phyloP scores from a whole-genome alignment of 345 rosid species.

The Moricandia moricandioides region DNA sequence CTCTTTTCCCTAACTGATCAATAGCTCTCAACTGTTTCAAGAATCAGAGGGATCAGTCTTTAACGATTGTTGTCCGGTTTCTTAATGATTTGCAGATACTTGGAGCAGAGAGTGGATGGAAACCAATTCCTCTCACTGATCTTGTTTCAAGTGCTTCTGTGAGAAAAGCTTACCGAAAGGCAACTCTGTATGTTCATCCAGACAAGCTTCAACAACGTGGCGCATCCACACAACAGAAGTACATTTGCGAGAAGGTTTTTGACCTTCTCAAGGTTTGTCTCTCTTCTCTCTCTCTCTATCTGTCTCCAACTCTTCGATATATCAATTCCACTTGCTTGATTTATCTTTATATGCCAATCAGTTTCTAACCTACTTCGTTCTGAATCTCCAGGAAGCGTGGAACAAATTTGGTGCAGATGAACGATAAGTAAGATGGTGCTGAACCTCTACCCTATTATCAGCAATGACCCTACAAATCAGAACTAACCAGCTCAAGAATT shows the following conservation, averaged over 20 bases:
- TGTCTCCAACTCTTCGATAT: not conserved
- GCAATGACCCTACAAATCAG: not conserved
- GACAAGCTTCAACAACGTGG: conserved; percentile 98
- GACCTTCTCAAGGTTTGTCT: conserved; percentile 80
- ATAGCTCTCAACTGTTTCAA: not conserved
- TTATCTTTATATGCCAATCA: not conserved
- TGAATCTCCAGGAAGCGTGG: conserved; percentile 64
- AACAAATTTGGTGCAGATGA: conserved; percentile 66
- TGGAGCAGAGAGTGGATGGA: conserved; percentile 94
- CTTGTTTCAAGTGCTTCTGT: conserved; percentile 65
- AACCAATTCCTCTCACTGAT: conserved; percentile 76
- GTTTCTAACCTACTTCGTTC: not conserved
- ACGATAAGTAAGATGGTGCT: conserved; percentile 30
- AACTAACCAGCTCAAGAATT: conserved; percentile 13
- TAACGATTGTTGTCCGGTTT: not conserved
- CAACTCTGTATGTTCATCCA: conserved; percentile 87
- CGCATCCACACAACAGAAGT: conserved; percentile 85
- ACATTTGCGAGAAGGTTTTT: conserved; percentile 88
- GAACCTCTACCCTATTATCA: conserved; percentile 5
- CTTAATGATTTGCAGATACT: conserved; percentile 59
- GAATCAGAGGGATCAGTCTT: not conserved
- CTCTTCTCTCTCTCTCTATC: conserved; percentile 2
- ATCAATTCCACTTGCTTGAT: not conserved
- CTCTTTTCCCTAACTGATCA: not conserved
- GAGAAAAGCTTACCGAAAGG: conserved; percentile 87